phyloP scores from a whole-genome alignment of 768 basidiomycete species.

The Lactarius indigo region DNA sequence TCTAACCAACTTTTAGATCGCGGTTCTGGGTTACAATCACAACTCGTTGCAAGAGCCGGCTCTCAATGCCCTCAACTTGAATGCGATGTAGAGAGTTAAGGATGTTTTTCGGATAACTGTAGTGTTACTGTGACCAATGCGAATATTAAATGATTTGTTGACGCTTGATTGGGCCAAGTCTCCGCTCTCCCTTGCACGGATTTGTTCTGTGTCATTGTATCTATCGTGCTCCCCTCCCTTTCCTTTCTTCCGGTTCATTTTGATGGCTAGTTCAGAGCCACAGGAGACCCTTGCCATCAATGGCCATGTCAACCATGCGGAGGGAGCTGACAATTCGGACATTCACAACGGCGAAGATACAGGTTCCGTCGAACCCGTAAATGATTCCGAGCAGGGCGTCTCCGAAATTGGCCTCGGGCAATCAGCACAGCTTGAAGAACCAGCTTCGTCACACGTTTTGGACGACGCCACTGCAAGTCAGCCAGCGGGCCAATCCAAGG shows the following conservation, averaged over 20 bases:
- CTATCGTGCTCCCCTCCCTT: neutral
- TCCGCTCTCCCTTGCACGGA: neutral
- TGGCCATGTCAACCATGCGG: neutral
- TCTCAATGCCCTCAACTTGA: slow-evolving; percentile 68
- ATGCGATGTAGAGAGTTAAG: slow-evolving; percentile 13
- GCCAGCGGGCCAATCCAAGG: slow-evolving; percentile 27
- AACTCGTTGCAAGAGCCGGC: slow-evolving; percentile 72
- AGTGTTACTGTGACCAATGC: neutral
- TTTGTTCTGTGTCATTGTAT: neutral
- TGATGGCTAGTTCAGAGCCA: slow-evolving; percentile 16
- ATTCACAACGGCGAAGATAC: slow-evolving; percentile 31
- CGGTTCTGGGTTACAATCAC: slow-evolving; percentile 84
- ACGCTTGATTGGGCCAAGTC: slow-evolving; percentile 22
- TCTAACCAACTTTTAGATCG: slow-evolving; percentile 46
- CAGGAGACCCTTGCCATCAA: neutral
- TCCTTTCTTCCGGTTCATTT: slow-evolving; percentile 23
- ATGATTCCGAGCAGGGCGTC: slow-evolving; percentile 6
- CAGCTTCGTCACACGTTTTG: slow-evolving; percentile 18
- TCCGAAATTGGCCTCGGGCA: slow-evolving; percentile 16
- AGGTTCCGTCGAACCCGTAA: neutral
- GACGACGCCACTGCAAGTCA: slow-evolving; percentile 20
- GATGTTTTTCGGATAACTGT: neutral
- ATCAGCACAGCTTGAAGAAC: slow-evolving; percentile 12
- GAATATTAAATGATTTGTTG: slow-evolving; percentile 14
- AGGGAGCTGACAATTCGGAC: neutral